phyloP scores from a whole-genome alignment of 306 rosid species.

The Dalbergia cochinchinensis region DNA sequence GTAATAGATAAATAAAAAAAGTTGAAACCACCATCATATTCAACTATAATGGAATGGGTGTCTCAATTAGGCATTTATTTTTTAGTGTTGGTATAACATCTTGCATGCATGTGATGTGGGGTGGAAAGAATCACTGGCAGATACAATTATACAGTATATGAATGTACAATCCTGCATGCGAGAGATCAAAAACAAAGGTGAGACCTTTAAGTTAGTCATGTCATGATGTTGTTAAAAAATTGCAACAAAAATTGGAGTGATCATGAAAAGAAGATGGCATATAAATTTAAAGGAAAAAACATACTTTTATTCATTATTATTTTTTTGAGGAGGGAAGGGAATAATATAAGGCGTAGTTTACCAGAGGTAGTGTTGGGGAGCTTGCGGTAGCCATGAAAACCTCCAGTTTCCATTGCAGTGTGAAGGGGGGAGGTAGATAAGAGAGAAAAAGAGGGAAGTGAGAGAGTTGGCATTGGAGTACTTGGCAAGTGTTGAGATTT shows the following conservation, averaged over 20 bases:
- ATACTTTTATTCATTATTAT: too few relatives aligned
- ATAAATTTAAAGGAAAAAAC: too few relatives aligned
- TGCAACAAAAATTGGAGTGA: background rate
- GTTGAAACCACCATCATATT: too few relatives aligned
- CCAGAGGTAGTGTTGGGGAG: slow-evolving; percentile 58
- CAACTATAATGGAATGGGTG: too few relatives aligned
- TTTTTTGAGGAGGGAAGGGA: too few relatives aligned
- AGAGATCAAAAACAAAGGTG: slow-evolving; percentile 31
- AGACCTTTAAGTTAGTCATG: background rate
- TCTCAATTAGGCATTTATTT: too few relatives aligned
- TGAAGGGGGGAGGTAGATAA: background rate
- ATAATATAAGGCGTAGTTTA: slow-evolving; percentile 10
- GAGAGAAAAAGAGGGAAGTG: too few relatives aligned
- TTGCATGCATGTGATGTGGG: background rate
- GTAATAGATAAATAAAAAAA: too few relatives aligned
- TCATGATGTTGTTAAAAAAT: background rate
- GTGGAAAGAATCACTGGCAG: background rate
- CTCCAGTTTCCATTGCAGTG: slow-evolving; percentile 60
- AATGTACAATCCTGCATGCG: slow-evolving; percentile 41
- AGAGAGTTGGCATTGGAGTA: slow-evolving; percentile 26
- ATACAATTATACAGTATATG: background rate
- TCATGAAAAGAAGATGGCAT: background rate
- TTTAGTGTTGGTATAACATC: too few relatives aligned
- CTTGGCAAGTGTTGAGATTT: slow-evolving; percentile 63
- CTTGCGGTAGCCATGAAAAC: slow-evolving; percentile 80